phyloP scores from a whole-genome alignment of 345 rosid genomes.

The Eucalyptus coolabah region DNA sequence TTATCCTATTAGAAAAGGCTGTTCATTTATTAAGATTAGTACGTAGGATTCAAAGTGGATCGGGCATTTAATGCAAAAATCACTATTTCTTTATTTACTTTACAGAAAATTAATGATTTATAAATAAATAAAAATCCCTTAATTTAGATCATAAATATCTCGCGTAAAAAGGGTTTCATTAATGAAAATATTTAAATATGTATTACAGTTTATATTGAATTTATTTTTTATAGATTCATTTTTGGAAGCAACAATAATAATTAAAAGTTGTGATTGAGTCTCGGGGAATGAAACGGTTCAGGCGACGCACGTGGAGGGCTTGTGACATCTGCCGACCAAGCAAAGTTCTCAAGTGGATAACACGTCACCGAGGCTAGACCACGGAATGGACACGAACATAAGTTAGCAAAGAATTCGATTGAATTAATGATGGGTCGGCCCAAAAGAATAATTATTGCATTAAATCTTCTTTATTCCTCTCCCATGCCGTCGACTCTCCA shows the following conservation, averaged over 20 bases:
- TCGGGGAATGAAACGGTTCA: neutral
- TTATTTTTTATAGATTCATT: neutral
- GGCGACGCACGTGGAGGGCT: neutral
- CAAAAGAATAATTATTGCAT: neutral
- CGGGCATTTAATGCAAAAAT: neutral
- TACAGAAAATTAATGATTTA: neutral
- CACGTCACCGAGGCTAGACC: neutral
- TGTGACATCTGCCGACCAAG: neutral
- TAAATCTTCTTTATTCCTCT: neutral
- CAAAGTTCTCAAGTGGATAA: neutral
- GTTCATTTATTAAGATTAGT: neutral
- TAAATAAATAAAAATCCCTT: fast-evolving
- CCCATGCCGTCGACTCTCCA: neutral
- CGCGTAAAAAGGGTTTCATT: fast-evolving
- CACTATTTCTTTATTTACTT: fast-evolving
- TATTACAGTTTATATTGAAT: fast-evolving
- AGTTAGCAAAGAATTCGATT: neutral
- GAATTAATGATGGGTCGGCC: neutral
- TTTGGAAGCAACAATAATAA: neutral
- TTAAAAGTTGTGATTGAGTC: too few relatives aligned
- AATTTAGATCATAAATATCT: neutral
- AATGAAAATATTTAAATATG: neutral
- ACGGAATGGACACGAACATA: neutral
- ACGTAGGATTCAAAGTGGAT: neutral
- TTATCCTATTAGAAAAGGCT: neutral